Evolutionary conservation across 2,329 filamentous ascomycete species (phyloP), one percentile per base, ranked within the genome.

Genomic region (Xylariomycetidae sp.): DNA sequence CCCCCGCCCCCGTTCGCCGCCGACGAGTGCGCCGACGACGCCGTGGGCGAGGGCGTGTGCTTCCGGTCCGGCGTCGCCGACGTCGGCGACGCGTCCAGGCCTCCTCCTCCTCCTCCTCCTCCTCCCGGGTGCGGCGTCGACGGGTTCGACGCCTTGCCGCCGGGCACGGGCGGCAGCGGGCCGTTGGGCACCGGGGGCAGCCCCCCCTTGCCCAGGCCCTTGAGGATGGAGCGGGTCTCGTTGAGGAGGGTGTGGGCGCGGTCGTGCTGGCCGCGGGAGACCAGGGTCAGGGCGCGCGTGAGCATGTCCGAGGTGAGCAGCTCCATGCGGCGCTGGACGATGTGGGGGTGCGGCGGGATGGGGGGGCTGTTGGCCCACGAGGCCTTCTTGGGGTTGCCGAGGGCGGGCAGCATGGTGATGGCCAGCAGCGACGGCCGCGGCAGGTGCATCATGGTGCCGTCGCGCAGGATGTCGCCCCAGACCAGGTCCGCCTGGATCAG

Each of bases 231-330:
- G 23, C 90, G 76, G 4, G 92, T 98, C 65, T 98, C 92, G 44
- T 83, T 85, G 23, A 98, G 72, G 4, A 98, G 76, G 35, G 94
- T 93, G 48, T 94, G 85, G 0, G 89, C 92, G 22, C 89, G 83
- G 52, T 98, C 92, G 56, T 95, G 86, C 61, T 96, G 90, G 20
- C 86, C 87, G 23, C 88, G 79, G 39, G 86, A 86, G 14, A 96
- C 89, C 14, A 98, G 74, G 0, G 88, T 95, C 40, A 98, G 67
- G 10, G 92, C 89, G 38, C 92, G 75, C 6, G 87, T 94, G 43
- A 98, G 74, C 92, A 98, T 98, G 57, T 98, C 92, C 2, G 90
- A 96, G 3, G 92, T 96, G 33, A 98, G 74, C 19, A 98, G 70
- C 61, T 98, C 92, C 92, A 98, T 98, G 28, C 92, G 83, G 25